Evolutionary conservation across 345 rosid genomes (phyloP), one percentile per base, ranked within the genome.

Genomic region (Acer campestre): DNA sequence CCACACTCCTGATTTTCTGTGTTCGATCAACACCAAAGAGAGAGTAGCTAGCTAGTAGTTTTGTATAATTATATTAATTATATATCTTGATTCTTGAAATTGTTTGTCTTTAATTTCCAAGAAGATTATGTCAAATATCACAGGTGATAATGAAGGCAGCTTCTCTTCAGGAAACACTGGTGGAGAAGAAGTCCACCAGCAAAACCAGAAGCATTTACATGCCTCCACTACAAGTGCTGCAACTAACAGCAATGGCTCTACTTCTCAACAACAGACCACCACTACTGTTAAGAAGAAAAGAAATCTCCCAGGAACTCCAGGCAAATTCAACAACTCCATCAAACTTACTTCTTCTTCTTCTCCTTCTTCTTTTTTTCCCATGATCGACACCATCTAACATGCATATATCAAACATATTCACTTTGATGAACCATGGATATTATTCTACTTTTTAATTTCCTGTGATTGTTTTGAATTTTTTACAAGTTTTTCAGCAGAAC

Each of bases 261-360:
- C 80, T 74, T 77, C 85, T 1, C 80, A 78, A 20, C 80, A 79
- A 49, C 82, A 62, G 22, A 7, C 89, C 82, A 13, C 88, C 88
- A 2, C 75, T 4, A 35, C 62, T 59, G 11, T 16, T n/a, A 91
- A 88, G 93, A 91, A 87, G 89, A 91, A 89, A 80, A 83, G 95
- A 66, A 91, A 86, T 51, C 86, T 89, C 10, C 95, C 93, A 27
- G 95, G 91, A 81, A 91, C 90, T 66, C 95, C 95, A 91, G 95
- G 95, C 82, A 88, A 80, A 53, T 22, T 68, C 74, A 73, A 75
- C 61, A 10, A 18, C 61, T 16, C 48, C 72, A 70, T 71, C 25
- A 81, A 70, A 10, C 79, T 66, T 46, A 31, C 2, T 44, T 0
- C 44, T 7, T 40, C 46, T 44, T 40, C 56, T 35, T 14, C 55